A percentile compares a stretch with the other conserved stretches of the same genome.
Evolutionary conservation across 1,284 basidiomycete genomes (phyloP).

Genomic region (Filobasidium uniguttulatum): DNA sequence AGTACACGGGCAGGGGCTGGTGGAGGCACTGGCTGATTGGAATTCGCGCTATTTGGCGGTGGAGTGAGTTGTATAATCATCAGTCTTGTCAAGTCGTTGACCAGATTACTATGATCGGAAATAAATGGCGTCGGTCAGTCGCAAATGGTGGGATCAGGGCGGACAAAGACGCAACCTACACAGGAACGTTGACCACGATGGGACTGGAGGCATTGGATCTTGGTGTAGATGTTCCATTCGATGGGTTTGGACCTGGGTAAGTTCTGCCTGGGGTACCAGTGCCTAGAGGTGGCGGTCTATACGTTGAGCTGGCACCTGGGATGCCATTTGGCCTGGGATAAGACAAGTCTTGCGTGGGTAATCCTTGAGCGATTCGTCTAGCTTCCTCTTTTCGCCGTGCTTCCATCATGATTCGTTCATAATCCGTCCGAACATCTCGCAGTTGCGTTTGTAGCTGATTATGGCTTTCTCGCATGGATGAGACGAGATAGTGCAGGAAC

Average conservation of each 20-base stretch:
- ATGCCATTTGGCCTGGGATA: not conserved
- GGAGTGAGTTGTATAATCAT: conserved; percentile 4
- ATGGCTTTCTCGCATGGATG: not conserved
- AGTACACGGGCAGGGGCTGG: conserved; percentile 6
- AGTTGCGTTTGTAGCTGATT: not conserved
- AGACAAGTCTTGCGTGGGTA: not conserved
- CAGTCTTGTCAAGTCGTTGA: conserved; percentile 2
- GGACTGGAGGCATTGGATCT: not conserved
- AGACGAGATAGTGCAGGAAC: not conserved
- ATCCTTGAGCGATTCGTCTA: not conserved
- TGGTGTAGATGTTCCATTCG: too few relatives aligned
- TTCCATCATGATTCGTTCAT: not conserved
- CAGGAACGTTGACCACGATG: not conserved
- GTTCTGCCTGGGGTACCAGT: not conserved
- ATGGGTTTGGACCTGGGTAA: not conserved
- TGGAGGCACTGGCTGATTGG: not conserved
- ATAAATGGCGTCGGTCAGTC: not conserved
- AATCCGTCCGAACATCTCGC: not conserved
- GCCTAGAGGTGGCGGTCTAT: not conserved
- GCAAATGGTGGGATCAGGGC: not conserved
- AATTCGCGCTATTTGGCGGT: not conserved
- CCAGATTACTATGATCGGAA: not conserved
- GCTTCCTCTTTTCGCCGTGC: not conserved
- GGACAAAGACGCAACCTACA: not conserved
- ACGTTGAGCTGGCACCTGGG: not conserved